Conservation (phyloP, 495 filamentous ascomycete species). For the Thermochaetoides thermophila region DNA sequence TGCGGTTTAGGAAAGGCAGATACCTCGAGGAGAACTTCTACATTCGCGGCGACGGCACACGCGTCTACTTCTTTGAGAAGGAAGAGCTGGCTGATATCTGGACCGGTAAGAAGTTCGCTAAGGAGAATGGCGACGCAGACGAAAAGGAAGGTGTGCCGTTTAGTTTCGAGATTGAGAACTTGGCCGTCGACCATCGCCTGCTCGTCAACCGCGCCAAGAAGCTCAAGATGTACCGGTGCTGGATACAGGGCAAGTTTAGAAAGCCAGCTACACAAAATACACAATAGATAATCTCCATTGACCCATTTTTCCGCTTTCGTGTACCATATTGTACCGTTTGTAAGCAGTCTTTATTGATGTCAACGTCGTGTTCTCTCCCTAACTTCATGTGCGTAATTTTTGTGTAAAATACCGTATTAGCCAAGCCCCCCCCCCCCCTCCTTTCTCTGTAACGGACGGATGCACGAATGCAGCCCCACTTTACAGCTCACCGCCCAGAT, state of each 20-base stretch:
- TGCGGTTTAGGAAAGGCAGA: constrained; percentile 84
- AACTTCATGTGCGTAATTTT: too few species aligned
- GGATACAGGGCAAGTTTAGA: constrained; percentile 82
- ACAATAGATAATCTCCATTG: constrained; percentile 3
- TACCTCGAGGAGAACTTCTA: constrained; percentile 96
- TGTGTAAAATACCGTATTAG: too few species aligned
- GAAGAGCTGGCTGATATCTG: constrained; percentile 72
- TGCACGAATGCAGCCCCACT: too few species aligned
- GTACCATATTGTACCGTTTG: too few species aligned
- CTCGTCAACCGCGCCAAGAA: constrained; percentile 81
- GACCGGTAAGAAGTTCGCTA: constrained; percentile 27
- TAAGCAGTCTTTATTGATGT: too few species aligned
- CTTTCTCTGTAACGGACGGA: too few species aligned
- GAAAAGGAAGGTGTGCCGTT: constrained; percentile 14
- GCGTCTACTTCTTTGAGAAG: constrained; percentile 92
- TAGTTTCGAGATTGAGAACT: constrained; percentile 52
- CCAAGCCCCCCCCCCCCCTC: too few species aligned
- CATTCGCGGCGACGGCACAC: constrained; percentile 83
- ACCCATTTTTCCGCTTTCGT: too few species aligned
- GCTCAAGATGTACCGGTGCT: constrained; percentile 96
- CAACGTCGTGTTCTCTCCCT: too few species aligned
- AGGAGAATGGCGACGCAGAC: constrained; percentile 4
- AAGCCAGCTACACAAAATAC: constrained; percentile 55
- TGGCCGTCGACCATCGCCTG: constrained; percentile 74
- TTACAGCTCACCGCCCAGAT: constrained; percentile 5